Evolutionary conservation across 495 filamentous ascomycete genomes (phyloP), one percentile per base, ranked within the genome.

Genomic region (Talaromyces proteolyticus): DNA sequence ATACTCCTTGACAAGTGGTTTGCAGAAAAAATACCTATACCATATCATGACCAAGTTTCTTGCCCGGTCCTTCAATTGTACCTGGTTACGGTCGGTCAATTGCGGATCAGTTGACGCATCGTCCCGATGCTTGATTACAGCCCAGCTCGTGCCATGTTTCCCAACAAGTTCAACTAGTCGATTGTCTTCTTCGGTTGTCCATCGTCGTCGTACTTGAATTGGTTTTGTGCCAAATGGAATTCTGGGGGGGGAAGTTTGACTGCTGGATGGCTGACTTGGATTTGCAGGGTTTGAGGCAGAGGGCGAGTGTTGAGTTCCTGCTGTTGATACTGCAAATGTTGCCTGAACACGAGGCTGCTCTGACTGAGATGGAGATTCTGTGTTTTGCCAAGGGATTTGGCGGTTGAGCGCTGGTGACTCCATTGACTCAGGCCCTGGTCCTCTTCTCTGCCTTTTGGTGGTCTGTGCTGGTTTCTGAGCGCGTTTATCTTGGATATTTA

Each of bases 31-130:
- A 3, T 57, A 65, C 64, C 55, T 54, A 10, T 49, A 19, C 41
- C 42, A 59, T 22, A 42, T 48, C 5, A 55, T 53, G 26, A 59
- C 55, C n/a, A 93, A 58, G 49, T 89, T 94, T 21, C 89, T 67
- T 2, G 89, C 89, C 51, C 89, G 88, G 57, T 93, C 89, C 60
- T 93, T 93, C 6, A 91, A 60, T 54, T 91, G 83, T 0, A 90
- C 84, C 56, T 91, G 86, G 22, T 82, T 84, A 11, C 88, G 76
- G 42, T 87, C 80, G 46, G 82, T 82, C 16, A 66, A 41, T 23
- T 54, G 42, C 5, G 52, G 57, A 26, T 65, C 50, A 0, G 61
- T 54, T 47, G 61, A 60, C 0, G 59, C 29, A 1, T 52, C 41
- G 42, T 73, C 68, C 36, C 62, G 42, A 2, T 40, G n/a, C 1